Evolutionary conservation across 2,329 filamentous ascomycete species (phyloP), one percentile per base, ranked within the genome.

Genomic region (Scopulariopsis brevicaulis): DNA sequence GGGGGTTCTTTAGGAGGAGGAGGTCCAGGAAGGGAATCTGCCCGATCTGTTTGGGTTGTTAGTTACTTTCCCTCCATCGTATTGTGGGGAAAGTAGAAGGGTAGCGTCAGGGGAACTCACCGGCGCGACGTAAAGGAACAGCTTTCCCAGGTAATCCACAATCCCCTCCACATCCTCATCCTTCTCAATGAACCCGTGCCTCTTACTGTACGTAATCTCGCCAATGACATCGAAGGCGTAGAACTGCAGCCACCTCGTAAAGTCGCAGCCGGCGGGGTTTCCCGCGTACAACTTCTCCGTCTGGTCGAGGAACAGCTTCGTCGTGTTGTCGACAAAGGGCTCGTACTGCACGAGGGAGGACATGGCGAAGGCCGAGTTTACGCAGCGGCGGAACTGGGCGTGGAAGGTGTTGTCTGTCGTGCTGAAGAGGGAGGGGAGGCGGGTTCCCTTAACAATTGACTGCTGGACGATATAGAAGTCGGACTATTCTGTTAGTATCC

Each of bases 171-270:
- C 82, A 61, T 92, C 89, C 65, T 85, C 78, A 55, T 89, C 85
- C 66, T 81, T 79, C 68, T 92, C 87, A 1, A 92, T 72, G 62
- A 92, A 92, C 0, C 89, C 89, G 59, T 90, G 79, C 0, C 86
- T 77, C 67, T 89, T 89, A 67, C 82, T 84, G 71, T 89, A 91
- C 0, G 87, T 90, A 65, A 91, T 81, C 61, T 89, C 84, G 6
- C 87, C 87, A 61, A 90, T 90, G 15, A 91, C 87, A 66, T 92
- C 89, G 65, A 92, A 92, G 0, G 89, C 89, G 63, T 89, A 91
- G 67, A 85, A 91, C 65, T 92, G 88, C 59, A 92, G 72, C 88
- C 88, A 91, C 59, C 77, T 74, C 1, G 83, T 82, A 58, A 90
- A 86, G 65, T 89, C 81, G 65, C 84, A 88, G 25, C 64, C 63